These are phyloP conservation scores for Podospora pseudopauciseta DNA, from an alignment of 495 filamentous ascomycete species.

Conservation along the genomic window DNA sequence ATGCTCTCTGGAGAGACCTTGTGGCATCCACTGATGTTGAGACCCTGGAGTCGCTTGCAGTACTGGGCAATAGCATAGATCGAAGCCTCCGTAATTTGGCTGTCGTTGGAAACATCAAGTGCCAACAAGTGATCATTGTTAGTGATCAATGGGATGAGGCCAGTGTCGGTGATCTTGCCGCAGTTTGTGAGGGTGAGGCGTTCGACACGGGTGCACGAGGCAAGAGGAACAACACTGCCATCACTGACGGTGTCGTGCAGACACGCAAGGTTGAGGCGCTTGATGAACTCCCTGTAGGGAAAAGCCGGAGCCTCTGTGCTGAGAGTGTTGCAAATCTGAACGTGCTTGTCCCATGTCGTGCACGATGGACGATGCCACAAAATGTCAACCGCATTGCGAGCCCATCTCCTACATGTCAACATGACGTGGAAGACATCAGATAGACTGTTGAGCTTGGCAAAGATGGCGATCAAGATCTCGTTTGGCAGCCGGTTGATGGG, in stretches of 20 bases:
- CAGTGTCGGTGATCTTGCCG: conserved; percentile 74
- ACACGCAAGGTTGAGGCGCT: conserved; percentile 81
- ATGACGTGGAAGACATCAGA: conserved; percentile 80
- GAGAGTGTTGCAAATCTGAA: conserved; percentile 73
- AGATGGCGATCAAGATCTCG: conserved; percentile 90
- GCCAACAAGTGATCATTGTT: conserved; percentile 80
- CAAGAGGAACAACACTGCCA: conserved; percentile 78
- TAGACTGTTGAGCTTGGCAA: conserved; percentile 73
- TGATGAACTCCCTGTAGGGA: conserved; percentile 79
- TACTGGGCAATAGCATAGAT: conserved; percentile 75
- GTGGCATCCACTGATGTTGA: conserved; percentile 86
- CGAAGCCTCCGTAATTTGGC: conserved; percentile 76
- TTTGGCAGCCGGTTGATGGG: conserved; percentile 83
- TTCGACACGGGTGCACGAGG: conserved; percentile 85
- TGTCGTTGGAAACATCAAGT: conserved; percentile 81
- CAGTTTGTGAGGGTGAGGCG: conserved; percentile 92
- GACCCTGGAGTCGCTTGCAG: conserved; percentile 80
- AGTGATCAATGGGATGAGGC: conserved; percentile 73
- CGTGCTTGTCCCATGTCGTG: conserved; percentile 75
- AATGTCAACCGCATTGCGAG: conserved; percentile 84
- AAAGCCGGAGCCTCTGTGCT: conserved; percentile 68
- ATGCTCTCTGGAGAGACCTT: conserved; percentile 83
- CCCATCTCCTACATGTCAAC: conserved; percentile 90
- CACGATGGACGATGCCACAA: conserved; percentile 94
- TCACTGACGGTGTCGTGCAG: conserved; percentile 77